These are phyloP conservation scores for Xylaria sp. DNA, from an alignment of 2,329 filamentous ascomycete species.

Conservation along the genomic window DNA sequence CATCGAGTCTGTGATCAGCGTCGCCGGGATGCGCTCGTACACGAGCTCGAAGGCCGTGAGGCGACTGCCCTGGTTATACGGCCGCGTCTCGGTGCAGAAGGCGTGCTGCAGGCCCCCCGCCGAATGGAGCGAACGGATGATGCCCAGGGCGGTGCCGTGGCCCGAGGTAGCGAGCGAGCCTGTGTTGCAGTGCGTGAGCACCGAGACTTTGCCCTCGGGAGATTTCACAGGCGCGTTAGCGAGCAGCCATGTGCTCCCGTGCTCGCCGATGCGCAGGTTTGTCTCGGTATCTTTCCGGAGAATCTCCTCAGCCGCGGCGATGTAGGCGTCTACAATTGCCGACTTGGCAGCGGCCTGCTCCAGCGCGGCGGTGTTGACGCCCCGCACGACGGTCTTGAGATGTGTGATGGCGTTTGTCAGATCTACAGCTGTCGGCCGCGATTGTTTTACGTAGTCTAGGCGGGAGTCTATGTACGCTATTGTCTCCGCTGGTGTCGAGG, in stretches of 20 bases:
- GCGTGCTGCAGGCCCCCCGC: constrained; percentile 78
- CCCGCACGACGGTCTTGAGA: constrained; percentile 73
- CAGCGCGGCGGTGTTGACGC: constrained; percentile 55
- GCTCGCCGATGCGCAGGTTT: constrained; percentile 84
- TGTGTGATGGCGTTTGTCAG: constrained; percentile 88
- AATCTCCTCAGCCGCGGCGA: constrained; percentile 85
- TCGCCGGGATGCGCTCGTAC: constrained; percentile 90
- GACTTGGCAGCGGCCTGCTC: constrained; percentile 58
- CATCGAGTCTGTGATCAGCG: constrained; percentile 96
- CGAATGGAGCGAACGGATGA: constrained; percentile 84
- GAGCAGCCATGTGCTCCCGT: constrained; percentile 86
- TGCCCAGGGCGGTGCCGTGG: constrained; percentile 95
- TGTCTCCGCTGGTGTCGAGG: constrained; percentile 64
- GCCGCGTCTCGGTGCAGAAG: constrained; percentile 96
- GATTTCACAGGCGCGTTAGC: constrained; percentile 63
- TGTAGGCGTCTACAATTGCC: constrained; percentile 75
- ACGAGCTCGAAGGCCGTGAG: constrained; percentile 97
- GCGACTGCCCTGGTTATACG: constrained; percentile 96
- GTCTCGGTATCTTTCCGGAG: constrained; percentile 86
- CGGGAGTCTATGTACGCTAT: constrained; percentile 79
- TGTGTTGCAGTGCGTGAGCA: constrained; percentile 98
- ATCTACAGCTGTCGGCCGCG: constrained; percentile 94
- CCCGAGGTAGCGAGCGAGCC: constrained; percentile 96
- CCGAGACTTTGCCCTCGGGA: constrained; percentile 70
- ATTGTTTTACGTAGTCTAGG: constrained; percentile 87